phyloP scores from a whole-genome alignment of 192 early-diverging fungal genomes.

The Dissophora globulifera region DNA sequence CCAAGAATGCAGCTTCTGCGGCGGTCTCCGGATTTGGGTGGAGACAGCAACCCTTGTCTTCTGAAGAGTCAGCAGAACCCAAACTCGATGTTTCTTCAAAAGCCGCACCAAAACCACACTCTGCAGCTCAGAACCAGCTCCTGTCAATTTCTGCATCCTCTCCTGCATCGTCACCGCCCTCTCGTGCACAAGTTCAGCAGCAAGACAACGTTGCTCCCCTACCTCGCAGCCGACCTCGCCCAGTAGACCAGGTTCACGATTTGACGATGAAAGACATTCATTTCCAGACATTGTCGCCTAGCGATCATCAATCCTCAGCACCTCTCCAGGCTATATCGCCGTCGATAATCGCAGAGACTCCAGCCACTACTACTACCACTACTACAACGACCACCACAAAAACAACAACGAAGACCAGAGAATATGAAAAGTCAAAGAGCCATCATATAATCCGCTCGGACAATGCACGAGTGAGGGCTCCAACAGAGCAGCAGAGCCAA shows the following conservation, averaged over 20 bases:
- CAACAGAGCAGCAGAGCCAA: not conserved
- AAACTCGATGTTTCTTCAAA: not conserved
- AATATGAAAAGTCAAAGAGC: not conserved
- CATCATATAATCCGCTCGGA: not conserved
- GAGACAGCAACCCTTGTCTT: no score
- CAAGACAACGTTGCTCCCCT: not conserved
- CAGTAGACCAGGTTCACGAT: conserved; percentile 28
- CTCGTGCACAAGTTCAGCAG: not conserved
- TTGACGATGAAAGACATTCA: conserved; percentile 51
- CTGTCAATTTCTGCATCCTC: not conserved
- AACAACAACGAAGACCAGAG: not conserved
- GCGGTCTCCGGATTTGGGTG: conserved; percentile 34
- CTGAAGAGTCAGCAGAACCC: not conserved
- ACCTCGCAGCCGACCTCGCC: not conserved
- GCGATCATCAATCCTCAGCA: conserved; percentile 1
- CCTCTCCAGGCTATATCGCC: no score
- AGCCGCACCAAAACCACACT: not conserved
- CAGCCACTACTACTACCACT: no score
- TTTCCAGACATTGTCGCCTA: conserved; percentile 27
- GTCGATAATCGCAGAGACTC: no score
- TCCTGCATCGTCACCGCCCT: not conserved
- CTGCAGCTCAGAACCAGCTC: not conserved
- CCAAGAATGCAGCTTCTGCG: conserved; percentile 27
- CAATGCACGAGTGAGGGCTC: no score
- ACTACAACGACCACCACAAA: not conserved